Evolutionary conservation across 2,329 filamentous ascomycete species (phyloP).

Genomic region (Sporothrix mexicana): DNA sequence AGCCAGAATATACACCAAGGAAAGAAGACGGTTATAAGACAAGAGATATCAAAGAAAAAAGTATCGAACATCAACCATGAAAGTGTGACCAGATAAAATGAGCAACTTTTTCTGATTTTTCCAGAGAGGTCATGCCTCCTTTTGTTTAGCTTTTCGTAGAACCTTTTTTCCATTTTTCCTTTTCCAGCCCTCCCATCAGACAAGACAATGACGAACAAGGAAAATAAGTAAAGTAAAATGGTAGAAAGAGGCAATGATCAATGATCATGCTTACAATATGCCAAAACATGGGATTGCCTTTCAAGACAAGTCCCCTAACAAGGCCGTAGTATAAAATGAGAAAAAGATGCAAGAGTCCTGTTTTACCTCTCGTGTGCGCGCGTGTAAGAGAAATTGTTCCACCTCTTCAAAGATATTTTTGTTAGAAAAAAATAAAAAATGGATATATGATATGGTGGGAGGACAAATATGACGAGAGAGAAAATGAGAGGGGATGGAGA

Average conservation of each 20-base stretch:
- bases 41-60: background rate
- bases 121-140: background rate
- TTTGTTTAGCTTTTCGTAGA: background rate
- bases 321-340: too few relatives aligned
- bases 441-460: background rate
- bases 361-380: constrained; percentile 11
- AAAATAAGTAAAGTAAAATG: background rate
- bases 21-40: background rate
- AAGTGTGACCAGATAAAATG: background rate
- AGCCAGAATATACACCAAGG: too few relatives aligned
- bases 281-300: too few relatives aligned
- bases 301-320: background rate
- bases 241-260: background rate
- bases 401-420: background rate
- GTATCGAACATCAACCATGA: background rate
- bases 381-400: background rate
- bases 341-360: background rate
- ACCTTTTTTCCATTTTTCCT: background rate
- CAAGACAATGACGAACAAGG: background rate
- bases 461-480: constrained; percentile 1
- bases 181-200: constrained; percentile 2
- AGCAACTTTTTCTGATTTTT: constrained; percentile 7
- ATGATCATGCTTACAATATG: background rate
- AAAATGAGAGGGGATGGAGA: background rate
- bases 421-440: background rate